Base-by-base conservation (phyloP, 106 monocot species). In the Allium fistulosum region DNA sequence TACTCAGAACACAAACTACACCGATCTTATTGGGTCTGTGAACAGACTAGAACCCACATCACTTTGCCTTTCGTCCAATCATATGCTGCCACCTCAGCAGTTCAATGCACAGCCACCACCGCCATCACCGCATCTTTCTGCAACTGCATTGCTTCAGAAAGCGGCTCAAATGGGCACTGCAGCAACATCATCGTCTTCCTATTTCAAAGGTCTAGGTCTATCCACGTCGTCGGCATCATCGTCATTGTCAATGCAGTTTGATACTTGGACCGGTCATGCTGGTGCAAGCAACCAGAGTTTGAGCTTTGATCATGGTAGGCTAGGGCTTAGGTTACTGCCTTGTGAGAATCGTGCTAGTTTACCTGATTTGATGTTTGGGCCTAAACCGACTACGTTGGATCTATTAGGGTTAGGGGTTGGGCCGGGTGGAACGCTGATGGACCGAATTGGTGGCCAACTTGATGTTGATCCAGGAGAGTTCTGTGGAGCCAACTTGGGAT, bases 331-430 rank as follows among this genome's bases (percentile, higher is more conserved):
- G 37, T 2, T 37, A 37, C 37, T 75, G 8, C 57, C 60, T 7
- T 75, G 51, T 26, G 74, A 75, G 10, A 66, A 16, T 15, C 58
- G 66, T 10, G 26, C 4, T 16, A 49, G 16, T 9, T 59, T 61
- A 11, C 66, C 74, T 59, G 67, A 61, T 11, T 13, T 75, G 10
- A 75, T 75, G 47, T 68, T 75, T 12, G 84, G 73, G 53, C 46
- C 75, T 1, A 87, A 85, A 58, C 90, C 92, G 15, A 80, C 97
- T 0, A 97, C 97, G 2, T 59, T 90, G 78, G 94, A 94, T 56
- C 87, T 94, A 11, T 73, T 94, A 4, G 94, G 94, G 1, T 57
- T 94, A 27, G 90, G 87, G 15, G 82, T 84, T 68, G 86, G 84
- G 7, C 76, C 65, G 4, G 65, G 73, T 1, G 77, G 71, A 22